Evolutionary conservation across 106 monocot species (phyloP), one percentile per base, ranked within the genome.

Genomic region (Hemerocallis citrina): DNA sequence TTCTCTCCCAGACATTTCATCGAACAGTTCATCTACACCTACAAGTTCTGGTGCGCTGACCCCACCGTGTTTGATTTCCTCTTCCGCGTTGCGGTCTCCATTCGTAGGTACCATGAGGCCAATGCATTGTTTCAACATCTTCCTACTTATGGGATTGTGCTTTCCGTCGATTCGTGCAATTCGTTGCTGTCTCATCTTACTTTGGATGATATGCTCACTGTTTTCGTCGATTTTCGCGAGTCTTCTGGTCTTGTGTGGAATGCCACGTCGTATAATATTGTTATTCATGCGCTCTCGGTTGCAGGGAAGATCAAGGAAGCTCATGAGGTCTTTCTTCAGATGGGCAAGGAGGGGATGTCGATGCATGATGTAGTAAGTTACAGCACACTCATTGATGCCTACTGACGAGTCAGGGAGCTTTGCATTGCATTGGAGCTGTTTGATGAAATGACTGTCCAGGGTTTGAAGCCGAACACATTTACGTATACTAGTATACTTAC

Each of bases 331-430:
- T 67, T 98, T 17, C 38, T 41, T 16, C 47, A 71, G 25, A 96
- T 96, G 83, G 17, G 14, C 15, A 13, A 1, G 6, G 1, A 5
- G 11, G 22, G 38, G 22, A n/a, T n/a, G n/a, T n/a, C n/a, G n/a
- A n/a, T n/a, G n/a, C n/a, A n/a, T n/a, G 98, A 98, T 57, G 70
- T 85, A 31, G 68, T 98, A 9, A 92, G 69, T 47, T 98, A 79
- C 32, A 92, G 98, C 70, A 85, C 85, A 6, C 51, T 98, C 8
- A 73, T 98, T 3, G 46, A 98, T 42, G 87, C 88, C 19, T 85
- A 88, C 27, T 88, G 92, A 36, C 21, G 22, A 23, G 33, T 59
- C 13, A 85, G 82, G 34, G 70, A 92, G 19, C 69, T 85, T 21
- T 47, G 67, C 33, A 62, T 56, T 17, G 85, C 98, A 2, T 25